Base-by-base conservation (phyloP, 1,139 yeast genomes). In the Petasospora fabianii region DNA sequence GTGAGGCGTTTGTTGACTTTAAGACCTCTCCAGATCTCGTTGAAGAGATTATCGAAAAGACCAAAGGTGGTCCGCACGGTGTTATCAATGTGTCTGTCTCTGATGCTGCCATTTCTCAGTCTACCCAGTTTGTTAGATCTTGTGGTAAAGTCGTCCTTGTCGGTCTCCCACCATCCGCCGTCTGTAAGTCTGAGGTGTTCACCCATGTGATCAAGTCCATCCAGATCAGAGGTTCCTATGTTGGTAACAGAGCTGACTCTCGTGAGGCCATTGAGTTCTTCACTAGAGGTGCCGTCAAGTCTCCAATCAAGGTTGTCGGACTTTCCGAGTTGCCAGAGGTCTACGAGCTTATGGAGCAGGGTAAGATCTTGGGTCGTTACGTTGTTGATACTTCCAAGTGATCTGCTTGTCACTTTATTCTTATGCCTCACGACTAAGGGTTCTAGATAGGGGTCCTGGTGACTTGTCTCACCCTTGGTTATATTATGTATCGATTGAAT, bases 61-160 rank as follows among this genome's bases (percentile, higher is more conserved):
- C 81, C 45, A 56, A 65, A 43, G 82, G 82, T 59, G 82, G 82
- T 59, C 72, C 80, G 34, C 80, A 76, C 55, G 82, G 77, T 64
- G 78, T 66, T 42, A 70, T 76, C 54, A 76, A 76, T 63, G 87
- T 84, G 46, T 84, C 94, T 32, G 90, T 81, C 41, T 79, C 94
- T 37, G 84, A 77, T 61, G 66, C 65, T 42, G 94, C 94, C 45
- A 80, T 84, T 55, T 66, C 75, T 41, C 80, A 77, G 57, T 82
- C 92, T 16, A 70, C 80, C 48, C 70, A 74, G 48, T 84, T 79
- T 64, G 84, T 82, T 43, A 76, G 92, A 65, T 66, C 86, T 24
- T 70, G 76, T 43, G 95, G 95, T 61, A 78, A 84, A 48, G 84
- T 82, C 58, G 92, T 84, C 38, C 69, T 82, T 55, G 92, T 84